Evolutionary conservation across 2,329 filamentous ascomycete genomes (phyloP), one percentile per base, ranked within the genome.

Genomic region (Tolypocladium album): DNA sequence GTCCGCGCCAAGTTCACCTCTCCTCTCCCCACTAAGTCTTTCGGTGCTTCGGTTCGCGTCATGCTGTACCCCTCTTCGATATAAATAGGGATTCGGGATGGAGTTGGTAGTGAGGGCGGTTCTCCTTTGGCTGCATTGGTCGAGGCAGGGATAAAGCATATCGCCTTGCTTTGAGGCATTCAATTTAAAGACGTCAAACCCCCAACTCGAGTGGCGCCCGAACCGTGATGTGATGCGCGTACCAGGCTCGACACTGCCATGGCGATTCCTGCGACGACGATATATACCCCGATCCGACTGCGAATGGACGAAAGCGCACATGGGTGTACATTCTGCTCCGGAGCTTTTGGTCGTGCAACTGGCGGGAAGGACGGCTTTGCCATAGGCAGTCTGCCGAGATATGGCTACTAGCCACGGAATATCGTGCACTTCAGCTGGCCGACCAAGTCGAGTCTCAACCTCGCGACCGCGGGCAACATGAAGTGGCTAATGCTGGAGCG

Each of bases 11-110:
- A 96, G 82, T 99, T 99, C 88, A 83, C 88, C 79, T 85, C 86
- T 82, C 96, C 96, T 79, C 92, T 99, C 70, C 94, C 94, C 75
- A 87, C 94, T 73, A 92, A 92, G 84, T 92, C 90, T 76, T 97
- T 97, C 84, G 92, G 92, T 81, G 91, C 92, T 77, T 92, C 90
- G 73, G 89, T 96, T 82, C 88, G 92, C 81, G 86, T 96, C 81
- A 96, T 96, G 92, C 85, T 96, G 80, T 96, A 96, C 86, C 92
- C 92, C 79, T 95, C 91, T 76, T 92, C 90, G 83, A 94, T 97
- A 88, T 96, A 93, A 88, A 80, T 72, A 75, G 73, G 73, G 74
- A 73, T 73, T 76, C 70, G 75, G 78, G 76, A 76, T 75, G 80
- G 81, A 83, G 81, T 84, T 84, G 82, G 82, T 81, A 78, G 77